Conservation (phyloP, 2,329 filamentous ascomycete genomes). For the Aspergillus ochraceus region DNA sequence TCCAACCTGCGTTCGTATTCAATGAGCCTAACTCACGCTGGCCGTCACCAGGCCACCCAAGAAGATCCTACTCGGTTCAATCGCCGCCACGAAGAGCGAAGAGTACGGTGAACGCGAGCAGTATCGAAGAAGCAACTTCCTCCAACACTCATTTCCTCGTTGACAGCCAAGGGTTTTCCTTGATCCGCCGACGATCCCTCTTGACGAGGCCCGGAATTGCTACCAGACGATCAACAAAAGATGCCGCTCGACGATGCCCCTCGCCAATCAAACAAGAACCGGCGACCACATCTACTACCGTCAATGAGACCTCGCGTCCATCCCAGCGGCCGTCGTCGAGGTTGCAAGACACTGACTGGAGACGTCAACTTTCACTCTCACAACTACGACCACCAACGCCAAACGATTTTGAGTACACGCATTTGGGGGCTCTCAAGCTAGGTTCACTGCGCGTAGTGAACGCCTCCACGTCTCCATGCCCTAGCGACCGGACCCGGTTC, state of each 20-base stretch:
- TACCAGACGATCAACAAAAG: slow-evolving; percentile 34
- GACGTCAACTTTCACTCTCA: slow-evolving; percentile 11
- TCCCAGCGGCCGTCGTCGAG: slow-evolving; percentile 22
- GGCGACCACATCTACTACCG: slow-evolving; percentile 11
- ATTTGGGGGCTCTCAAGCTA: slow-evolving; percentile 40
- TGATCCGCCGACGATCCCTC: slow-evolving; percentile 40
- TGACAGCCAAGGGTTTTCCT: slow-evolving; percentile 33
- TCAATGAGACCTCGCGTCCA: slow-evolving; percentile 1
- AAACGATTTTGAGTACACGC: slow-evolving; percentile 37
- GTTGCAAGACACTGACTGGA: slow-evolving; percentile 11
- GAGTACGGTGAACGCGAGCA: slow-evolving; percentile 25
- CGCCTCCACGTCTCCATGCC: slow-evolving; percentile 37
- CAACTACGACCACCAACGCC: slow-evolving; percentile 27
- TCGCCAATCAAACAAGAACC: slow-evolving; percentile 27
- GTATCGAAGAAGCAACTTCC: slow-evolving; percentile 28
- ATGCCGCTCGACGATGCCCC: slow-evolving; percentile 20
- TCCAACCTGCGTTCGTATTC: slow-evolving; percentile 21
- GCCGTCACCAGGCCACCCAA: slow-evolving; percentile 18
- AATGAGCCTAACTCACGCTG: slow-evolving; percentile 15
- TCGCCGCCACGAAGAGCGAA: slow-evolving; percentile 24
- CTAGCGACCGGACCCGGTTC: slow-evolving; percentile 34
- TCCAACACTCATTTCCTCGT: slow-evolving; percentile 36
- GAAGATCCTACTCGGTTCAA: slow-evolving; percentile 32
- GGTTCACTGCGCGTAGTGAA: slow-evolving; percentile 44
- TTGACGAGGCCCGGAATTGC: slow-evolving; percentile 36